Percentiles rank a stretch among this genome's conserved stretches.
Evolutionary conservation across 441 rosid genomes (phyloP).

Genomic region (Corymbia calophylla): DNA sequence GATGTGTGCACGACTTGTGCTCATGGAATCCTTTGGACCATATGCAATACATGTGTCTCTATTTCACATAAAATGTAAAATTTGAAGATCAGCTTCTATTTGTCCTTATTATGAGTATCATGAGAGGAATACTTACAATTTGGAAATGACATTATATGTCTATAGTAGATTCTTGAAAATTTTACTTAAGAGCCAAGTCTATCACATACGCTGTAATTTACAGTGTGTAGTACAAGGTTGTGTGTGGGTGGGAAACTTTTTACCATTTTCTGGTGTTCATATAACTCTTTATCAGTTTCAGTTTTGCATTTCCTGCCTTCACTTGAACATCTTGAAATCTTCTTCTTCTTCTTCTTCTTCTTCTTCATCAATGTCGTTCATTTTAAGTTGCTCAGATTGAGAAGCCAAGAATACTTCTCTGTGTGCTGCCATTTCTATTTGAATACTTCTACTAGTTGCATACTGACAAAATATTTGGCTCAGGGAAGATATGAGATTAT

Average conservation of each 20-base stretch:
- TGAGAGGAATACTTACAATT: neutral
- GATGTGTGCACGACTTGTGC: neutral
- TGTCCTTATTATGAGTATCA: neutral
- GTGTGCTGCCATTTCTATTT: neutral
- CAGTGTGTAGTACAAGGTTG: neutral
- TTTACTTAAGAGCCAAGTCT: neutral
- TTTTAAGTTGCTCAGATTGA: neutral
- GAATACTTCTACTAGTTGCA: neutral
- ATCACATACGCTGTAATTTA: neutral
- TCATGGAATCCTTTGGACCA: neutral
- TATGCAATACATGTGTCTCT: neutral
- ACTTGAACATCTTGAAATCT: neutral
- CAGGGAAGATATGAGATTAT: slow-evolving; percentile 99
- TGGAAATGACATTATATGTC: neutral
- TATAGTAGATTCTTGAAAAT: neutral
- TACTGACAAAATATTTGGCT: slow-evolving; percentile 21
- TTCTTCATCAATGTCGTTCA: neutral
- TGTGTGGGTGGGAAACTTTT: neutral
- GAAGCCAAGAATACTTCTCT: neutral
- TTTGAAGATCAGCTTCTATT: neutral
- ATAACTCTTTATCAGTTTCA: neutral
- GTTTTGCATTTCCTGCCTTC: neutral
- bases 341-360: neutral
- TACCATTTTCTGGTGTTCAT: neutral
- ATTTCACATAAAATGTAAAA: neutral